Conservation (phyloP, 176 grass and related monocot genomes). For the Olyra latifolia region DNA sequence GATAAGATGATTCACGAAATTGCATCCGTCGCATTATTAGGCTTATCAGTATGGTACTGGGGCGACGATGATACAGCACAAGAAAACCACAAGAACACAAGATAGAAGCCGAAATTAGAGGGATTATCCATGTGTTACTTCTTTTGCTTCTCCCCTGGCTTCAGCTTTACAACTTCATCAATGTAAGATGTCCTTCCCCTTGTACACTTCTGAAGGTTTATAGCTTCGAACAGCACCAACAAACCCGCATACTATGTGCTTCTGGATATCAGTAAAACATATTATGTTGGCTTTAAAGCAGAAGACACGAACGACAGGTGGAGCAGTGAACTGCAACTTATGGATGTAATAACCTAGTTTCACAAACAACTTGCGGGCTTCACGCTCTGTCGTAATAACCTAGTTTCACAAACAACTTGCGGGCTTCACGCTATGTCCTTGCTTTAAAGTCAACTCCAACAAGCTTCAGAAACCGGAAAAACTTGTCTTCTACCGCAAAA, state of each 20-base stretch:
- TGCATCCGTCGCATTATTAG: background rate
- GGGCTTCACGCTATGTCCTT: too few relatives aligned
- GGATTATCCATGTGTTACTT: constrained; percentile 28
- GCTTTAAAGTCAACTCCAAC: constrained; percentile 70
- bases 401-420: too few relatives aligned
- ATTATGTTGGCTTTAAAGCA: constrained; percentile 76
- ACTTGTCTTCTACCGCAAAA: constrained; percentile 52
- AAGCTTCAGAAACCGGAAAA: constrained; percentile 66
- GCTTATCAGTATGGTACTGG: background rate
- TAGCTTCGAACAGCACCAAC: constrained; percentile 54
- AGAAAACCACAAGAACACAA: constrained; percentile 9
- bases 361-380: constrained; percentile 68
- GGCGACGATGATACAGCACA: background rate
- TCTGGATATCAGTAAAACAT: constrained; percentile 53
- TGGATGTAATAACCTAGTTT: constrained; percentile 76
- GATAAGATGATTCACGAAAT: background rate
- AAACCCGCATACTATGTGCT: constrained; percentile 60
- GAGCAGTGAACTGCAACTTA: constrained; percentile 64
- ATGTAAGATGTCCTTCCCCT: constrained; percentile 68
- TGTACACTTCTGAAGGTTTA: constrained; percentile 66
- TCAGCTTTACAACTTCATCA: constrained; percentile 71
- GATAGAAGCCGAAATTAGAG: background rate
- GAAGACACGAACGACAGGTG: constrained; percentile 67
- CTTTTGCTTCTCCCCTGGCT: constrained; percentile 59
- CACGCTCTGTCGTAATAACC: too few relatives aligned